Evolutionary conservation across 306 rosid species (phyloP), one percentile per base, ranked within the genome.

Genomic region (Vigna unguiculata): DNA sequence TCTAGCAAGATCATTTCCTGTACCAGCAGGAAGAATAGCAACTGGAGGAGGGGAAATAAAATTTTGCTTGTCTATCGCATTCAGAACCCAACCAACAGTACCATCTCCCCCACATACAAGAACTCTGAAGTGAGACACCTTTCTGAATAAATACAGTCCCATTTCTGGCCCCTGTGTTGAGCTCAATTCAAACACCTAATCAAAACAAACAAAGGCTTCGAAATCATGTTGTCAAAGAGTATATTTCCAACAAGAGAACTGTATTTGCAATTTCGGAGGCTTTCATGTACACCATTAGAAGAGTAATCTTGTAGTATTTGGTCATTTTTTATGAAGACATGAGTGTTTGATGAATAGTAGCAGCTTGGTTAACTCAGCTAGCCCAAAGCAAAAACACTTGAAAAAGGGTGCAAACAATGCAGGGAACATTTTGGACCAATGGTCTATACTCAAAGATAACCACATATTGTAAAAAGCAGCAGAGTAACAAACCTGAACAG

Each of bases 31-130:
- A 80, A 96, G 98, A 81, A 96, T 91, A 68, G 99, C 98, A 75
- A 96, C 97, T 28, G 98, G 97, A 60, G 98, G 99, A 86, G 99
- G 99, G 78, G 99, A 96, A 73, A 88, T 89, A 87, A 88, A 96
- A 86, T 91, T 96, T 82, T 91, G 96, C 85, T 89, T 88, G 82
- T 96, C 99, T 75, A 96, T 89, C 55, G 93, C 89, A 87, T 96
- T 78, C 78, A 96, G 69, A 79, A 96, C 97, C 99, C 99, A 96
- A 67, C 99, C 98, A 81, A 96, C 98, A 28, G 99, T 92, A 48
- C 99, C 99, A 78, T 96, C 99, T 71, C 99, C 98, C 32, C 99
- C 99, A 24, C 99, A 96, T 58, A 86, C 93, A 85, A 96, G 97
- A 82, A 96, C 84, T 87, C 96, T 91, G 81, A 92, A 96, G 86